Evolutionary conservation across 805 yeast species (phyloP).

Genomic region (Crinitomyces ghanaensis): DNA sequence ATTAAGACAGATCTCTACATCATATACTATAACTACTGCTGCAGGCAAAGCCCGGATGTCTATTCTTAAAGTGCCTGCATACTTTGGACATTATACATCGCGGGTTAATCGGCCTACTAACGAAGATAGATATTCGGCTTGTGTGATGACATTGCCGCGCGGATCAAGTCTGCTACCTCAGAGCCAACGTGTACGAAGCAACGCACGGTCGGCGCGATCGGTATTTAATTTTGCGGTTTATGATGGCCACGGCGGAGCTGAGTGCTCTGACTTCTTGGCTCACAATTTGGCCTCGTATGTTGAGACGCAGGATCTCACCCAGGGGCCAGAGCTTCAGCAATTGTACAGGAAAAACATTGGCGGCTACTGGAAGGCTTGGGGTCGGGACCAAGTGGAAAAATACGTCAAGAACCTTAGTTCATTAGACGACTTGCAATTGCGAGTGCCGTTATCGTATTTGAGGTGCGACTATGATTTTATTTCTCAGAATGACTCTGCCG

Average conservation of each 20-base stretch:
- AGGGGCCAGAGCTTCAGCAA: constrained; percentile 36
- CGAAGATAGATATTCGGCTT: constrained; percentile 71
- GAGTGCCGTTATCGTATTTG: constrained; percentile 55
- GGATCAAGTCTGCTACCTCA: constrained; percentile 20
- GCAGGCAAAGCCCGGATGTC: constrained; percentile 37
- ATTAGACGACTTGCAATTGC: constrained; percentile 45
- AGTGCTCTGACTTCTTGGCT: constrained; percentile 53
- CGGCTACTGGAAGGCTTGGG: constrained; percentile 80
- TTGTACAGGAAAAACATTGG: constrained; percentile 52
- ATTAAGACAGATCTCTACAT: too few species aligned
- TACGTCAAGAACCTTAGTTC: constrained; percentile 23
- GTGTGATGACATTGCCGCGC: constrained; percentile 40
- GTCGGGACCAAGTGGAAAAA: constrained; percentile 34
- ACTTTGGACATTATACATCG: constrained; percentile 67
- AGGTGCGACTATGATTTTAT: constrained; percentile 51
- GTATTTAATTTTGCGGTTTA: constrained; percentile 66
- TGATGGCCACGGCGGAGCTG: constrained; percentile 92
- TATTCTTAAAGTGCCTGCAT: constrained; percentile 52
- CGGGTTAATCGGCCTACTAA: constrained; percentile 68
- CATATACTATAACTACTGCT: constrained; percentile 6
- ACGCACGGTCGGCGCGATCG: constrained; percentile 15
- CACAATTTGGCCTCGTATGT: constrained; percentile 41
- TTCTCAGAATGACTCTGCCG: constrained; percentile 30
- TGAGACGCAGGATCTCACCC: constrained; percentile 33
- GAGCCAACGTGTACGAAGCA: constrained; percentile 8